Base-by-base conservation (phyloP, 1,284 basidiomycete genomes). In the Leccinum variabile region DNA sequence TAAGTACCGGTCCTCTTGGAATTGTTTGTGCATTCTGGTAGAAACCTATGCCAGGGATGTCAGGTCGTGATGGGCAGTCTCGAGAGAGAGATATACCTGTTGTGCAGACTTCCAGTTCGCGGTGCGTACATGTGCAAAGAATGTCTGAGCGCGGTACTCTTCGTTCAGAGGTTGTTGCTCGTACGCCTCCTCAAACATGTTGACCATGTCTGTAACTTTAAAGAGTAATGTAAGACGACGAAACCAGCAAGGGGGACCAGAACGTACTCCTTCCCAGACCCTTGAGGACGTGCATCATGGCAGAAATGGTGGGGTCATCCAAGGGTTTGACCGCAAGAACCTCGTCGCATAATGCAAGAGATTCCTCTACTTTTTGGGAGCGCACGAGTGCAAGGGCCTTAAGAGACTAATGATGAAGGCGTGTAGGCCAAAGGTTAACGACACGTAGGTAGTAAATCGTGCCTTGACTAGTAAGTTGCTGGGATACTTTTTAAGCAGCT, bases 361-460 rank as follows among this genome's bases (percentile, higher is more conserved):
- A 88, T 69, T 94, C 92, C 68, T 92, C 89, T 30, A 90, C 84
- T 76, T 93, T 93, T 75, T 92, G 88, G 10, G 84, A 85, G 59
- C 92, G 88, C 50, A 90, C 85, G 3, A 95, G 82, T 2, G 92
- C 92, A 58, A 95, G 83, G 30, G 90, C 87, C 79, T 95, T 95
- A 64, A 96, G 79, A 57, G 93, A 84, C 92, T 69, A 35, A 52
- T 46, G 18, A 39, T 33, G 56, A 56, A 52, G 35, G 54, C n/a
- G 37, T 1, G 58, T 63, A 35, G 65, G 57, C 3, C 22, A 50
- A 50, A 30, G 10, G 37, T 25, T 28, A 10, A 10, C 25, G n/a
- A 25, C 6, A 11, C 39, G 37, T 16, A 49, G 18, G 57, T 37
- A 22, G 3, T 1, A 28, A 22, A 9, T 67, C 78, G 54, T 63